Evolutionary conservation across 768 basidiomycete genomes (phyloP).

Genomic region (Mycena galopus): DNA sequence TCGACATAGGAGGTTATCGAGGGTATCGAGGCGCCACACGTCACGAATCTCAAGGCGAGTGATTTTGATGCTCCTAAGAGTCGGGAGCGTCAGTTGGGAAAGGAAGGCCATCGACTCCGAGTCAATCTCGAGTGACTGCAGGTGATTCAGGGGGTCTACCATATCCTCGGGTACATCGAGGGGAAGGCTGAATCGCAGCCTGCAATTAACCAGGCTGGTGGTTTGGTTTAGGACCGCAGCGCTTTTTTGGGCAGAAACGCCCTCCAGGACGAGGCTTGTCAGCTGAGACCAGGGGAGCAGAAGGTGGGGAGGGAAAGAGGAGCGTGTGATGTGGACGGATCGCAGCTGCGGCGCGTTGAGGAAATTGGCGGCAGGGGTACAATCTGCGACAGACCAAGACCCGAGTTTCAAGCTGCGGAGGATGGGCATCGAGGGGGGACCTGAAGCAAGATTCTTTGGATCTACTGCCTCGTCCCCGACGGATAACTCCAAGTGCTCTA

Average conservation of each 20-base stretch:
- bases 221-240: neutral
- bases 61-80: neutral
- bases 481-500: neutral
- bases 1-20: neutral
- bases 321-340: neutral
- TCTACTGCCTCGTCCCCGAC: too few relatives aligned
- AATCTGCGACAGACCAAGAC: neutral
- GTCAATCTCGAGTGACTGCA: neutral
- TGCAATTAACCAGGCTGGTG: neutral
- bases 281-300: neutral
- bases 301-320: neutral
- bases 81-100: neutral
- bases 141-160: neutral
- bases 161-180: neutral
- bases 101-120: neutral
- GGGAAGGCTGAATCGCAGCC: neutral
- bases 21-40: neutral
- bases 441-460: too few relatives aligned
- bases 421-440: too few relatives aligned
- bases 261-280: neutral
- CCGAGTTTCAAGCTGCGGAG: too few relatives aligned
- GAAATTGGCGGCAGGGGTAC: neutral
- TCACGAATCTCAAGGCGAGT: neutral
- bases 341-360: neutral
- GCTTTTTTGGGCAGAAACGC: neutral